Conservation (phyloP, 345 rosid species). For the Bruguiera sexangula region DNA sequence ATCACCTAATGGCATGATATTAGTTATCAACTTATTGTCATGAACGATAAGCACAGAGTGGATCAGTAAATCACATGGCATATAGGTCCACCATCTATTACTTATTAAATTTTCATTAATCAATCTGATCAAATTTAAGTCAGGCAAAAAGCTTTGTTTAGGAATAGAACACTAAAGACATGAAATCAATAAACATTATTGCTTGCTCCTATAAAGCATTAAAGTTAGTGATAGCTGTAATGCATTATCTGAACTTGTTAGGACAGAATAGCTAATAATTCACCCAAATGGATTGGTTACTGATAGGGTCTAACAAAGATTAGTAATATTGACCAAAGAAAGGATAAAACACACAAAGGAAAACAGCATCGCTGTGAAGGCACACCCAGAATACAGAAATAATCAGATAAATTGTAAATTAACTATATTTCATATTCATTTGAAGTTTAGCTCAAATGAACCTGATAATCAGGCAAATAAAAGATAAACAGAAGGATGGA, state of each 20-base stretch:
- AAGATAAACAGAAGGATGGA: conserved; percentile 2
- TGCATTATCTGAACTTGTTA: no score
- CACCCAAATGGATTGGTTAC: no score
- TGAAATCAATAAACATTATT: no score
- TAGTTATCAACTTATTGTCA: not conserved
- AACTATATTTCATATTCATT: not conserved
- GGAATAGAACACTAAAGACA: no score
- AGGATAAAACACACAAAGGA: not conserved
- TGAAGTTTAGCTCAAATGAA: not conserved
- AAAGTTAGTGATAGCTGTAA: no score
- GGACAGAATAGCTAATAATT: no score
- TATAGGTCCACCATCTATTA: not conserved
- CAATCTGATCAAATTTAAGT: not conserved
- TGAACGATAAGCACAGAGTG: not conserved
- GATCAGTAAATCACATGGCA: not conserved
- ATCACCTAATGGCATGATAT: not conserved
- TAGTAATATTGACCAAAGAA: no score
- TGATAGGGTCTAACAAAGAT: no score
- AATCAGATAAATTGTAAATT: no score
- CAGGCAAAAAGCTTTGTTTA: not conserved
- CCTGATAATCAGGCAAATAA: not conserved
- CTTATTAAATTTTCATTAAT: conserved; percentile 1
- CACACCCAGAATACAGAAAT: not conserved
- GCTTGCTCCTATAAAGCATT: no score
- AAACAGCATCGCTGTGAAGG: not conserved